Evolutionary conservation across 495 filamentous ascomycete genomes (phyloP).

Genomic region (Lophium mytilinum): DNA sequence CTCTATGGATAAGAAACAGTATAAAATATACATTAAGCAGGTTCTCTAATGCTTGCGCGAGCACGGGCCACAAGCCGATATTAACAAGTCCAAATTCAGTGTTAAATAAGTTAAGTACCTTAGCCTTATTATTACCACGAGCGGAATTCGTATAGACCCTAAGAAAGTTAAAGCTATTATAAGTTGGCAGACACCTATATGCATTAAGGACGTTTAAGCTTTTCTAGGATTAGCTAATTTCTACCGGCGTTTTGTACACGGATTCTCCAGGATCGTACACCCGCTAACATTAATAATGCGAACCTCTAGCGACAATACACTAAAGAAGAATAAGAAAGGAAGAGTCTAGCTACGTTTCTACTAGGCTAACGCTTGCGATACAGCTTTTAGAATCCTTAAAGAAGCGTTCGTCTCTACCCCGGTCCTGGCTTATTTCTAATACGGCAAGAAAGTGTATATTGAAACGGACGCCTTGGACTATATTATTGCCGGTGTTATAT

Average conservation of each 20-base stretch:
- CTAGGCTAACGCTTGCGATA: neutral
- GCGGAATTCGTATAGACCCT: slow-evolving; percentile 28
- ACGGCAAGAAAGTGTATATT: neutral
- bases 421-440: neutral
- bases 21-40: neutral
- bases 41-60: neutral
- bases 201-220: slow-evolving; percentile 14
- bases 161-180: slow-evolving; percentile 19
- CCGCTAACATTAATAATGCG: slow-evolving; percentile 2
- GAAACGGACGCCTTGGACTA: neutral
- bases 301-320: too few relatives aligned
- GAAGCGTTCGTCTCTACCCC: neutral
- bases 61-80: too few relatives aligned
- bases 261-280: slow-evolving; percentile 18
- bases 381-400: neutral
- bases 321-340: too few relatives aligned
- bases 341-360: neutral
- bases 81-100: slow-evolving; percentile 34
- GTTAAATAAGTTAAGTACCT: slow-evolving; percentile 28
- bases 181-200: slow-evolving; percentile 8
- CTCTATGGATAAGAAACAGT: too few relatives aligned
- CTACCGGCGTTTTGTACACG: slow-evolving; percentile 18
- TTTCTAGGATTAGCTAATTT: slow-evolving; percentile 26
- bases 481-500: neutral
- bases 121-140: slow-evolving; percentile 26